Conservation (phyloP, 768 basidiomycete genomes). For the Naganishia kalamii region DNA sequence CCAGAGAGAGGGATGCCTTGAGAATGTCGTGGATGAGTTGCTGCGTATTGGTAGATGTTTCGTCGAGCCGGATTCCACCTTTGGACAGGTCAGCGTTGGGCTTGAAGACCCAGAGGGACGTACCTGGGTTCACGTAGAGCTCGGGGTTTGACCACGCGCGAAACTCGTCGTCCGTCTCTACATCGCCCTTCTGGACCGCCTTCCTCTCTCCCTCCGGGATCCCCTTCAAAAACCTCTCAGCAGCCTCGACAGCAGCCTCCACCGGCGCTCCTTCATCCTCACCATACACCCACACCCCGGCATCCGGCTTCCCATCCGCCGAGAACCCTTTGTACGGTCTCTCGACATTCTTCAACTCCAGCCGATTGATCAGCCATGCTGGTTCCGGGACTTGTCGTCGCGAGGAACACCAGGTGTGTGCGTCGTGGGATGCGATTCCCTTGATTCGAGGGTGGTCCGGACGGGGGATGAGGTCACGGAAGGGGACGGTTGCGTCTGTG, state of each 20-base stretch:
- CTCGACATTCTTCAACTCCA: constrained; percentile 29
- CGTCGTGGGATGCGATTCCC: constrained; percentile 29
- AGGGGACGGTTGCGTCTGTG: constrained; percentile 32
- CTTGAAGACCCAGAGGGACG: not conserved
- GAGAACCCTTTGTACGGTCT: constrained; percentile 33
- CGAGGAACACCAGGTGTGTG: constrained; percentile 31
- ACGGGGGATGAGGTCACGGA: constrained; percentile 29
- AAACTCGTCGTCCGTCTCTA: constrained; percentile 28
- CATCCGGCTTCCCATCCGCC: constrained; percentile 29
- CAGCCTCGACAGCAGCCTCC: constrained; percentile 27
- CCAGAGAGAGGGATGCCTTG: constrained; percentile 28
- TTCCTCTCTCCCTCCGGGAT: constrained; percentile 25
- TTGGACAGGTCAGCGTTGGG: not conserved
- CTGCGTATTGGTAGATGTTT: constrained; percentile 28
- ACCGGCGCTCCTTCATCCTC: constrained; percentile 37
- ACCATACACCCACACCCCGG: constrained; percentile 25
- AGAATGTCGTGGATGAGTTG: constrained; percentile 31
- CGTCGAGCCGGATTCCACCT: constrained; percentile 38
- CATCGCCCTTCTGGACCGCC: constrained; percentile 27
- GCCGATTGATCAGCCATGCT: constrained; percentile 35
- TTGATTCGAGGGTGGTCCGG: constrained; percentile 33
- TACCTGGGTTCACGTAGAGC: constrained; percentile 36
- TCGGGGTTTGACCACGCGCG: constrained; percentile 35
- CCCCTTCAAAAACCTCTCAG: constrained; percentile 23
- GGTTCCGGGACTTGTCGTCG: constrained; percentile 29